Base-by-base conservation (phyloP, 179 eudicot species). In the Spinacia oleracea region DNA sequence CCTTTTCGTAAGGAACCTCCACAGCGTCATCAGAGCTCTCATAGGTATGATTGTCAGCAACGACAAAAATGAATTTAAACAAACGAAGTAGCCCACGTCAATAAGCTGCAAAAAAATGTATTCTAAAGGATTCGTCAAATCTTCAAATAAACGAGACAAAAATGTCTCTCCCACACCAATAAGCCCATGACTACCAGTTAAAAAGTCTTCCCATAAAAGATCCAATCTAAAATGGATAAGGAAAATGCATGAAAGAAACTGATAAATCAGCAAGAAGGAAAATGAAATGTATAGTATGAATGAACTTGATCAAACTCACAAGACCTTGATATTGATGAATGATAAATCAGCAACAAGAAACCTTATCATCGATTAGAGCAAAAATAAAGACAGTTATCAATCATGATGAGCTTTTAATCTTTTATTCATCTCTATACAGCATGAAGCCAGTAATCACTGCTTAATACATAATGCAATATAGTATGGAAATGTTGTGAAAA, bases 31-130 rank as follows among this genome's bases (percentile, higher is more conserved):
- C 81, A 87, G 69, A 64, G 90, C 85, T 83, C 99, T 89, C 63
- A 86, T 79, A 31, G 99, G 99, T 93, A 96, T 96, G 82, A 96
- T 92, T 74, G 99, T 96, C 70, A 96, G 87, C 86, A 91, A 73
- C 72, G 98, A 93, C 77, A 96, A 82, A 84, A 96, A 96, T 46
- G 99, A 91, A 87, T 93, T 94, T 83, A 93, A 77, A 85, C 99
- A 96, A 71, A 96, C 98, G 81, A 90, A 93, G 87, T 87, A 89
- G 79, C 99, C 98, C 79, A 96, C 91, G 74, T 89, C 83, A 76
- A 95, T 93, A 84, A 95, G 97, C 98, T 95, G 98, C 93, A 58
- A 71, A 46, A 55, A 79, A 48, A 15, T 14, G n/a, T 53, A 53
- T 53, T 20, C 23, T 18, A 2, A 50, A 5, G 55, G 55, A 50